Conservation (phyloP, 2,329 filamentous ascomycete species). For the Malbranchea zuffiana region DNA sequence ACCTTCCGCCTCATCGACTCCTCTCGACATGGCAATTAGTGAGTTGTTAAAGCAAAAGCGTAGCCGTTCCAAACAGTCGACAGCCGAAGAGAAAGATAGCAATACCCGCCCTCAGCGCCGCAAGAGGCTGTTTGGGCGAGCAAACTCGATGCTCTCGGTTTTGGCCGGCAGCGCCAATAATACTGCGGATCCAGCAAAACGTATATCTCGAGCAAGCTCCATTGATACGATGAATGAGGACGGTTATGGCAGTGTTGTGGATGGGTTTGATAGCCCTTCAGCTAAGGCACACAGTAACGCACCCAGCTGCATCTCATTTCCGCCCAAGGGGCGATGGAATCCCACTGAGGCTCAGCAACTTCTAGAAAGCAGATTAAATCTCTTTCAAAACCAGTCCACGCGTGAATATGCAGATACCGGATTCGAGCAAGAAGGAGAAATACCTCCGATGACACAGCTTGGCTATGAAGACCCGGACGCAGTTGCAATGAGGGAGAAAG, state of each 20-base stretch:
- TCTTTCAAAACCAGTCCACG: slow-evolving; percentile 16
- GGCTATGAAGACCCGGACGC: slow-evolving; percentile 43
- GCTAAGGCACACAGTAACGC: slow-evolving; percentile 19
- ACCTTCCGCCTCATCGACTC: slow-evolving; percentile 4
- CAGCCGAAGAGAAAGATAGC: slow-evolving; percentile 16
- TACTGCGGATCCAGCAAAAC: slow-evolving; percentile 8
- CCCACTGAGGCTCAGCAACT: slow-evolving; percentile 13
- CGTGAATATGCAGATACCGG: slow-evolving; percentile 14
- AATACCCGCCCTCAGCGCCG: slow-evolving; percentile 19
- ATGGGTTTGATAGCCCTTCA: slow-evolving; percentile 20
- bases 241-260: slow-evolving; percentile 28
- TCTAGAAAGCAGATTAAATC: slow-evolving; percentile 11
- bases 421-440: slow-evolving; percentile 26
- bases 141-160: slow-evolving; percentile 30
- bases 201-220: slow-evolving; percentile 37
- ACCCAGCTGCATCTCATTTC: slow-evolving; percentile 25
- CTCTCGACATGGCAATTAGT: slow-evolving; percentile 24
- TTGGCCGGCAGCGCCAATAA: too few relatives aligned
- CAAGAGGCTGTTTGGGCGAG: slow-evolving; percentile 34
- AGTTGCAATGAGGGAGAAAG: slow-evolving; percentile 46
- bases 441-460: slow-evolving; percentile 37
- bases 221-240: slow-evolving; percentile 40
- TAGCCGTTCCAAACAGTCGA: slow-evolving; percentile 22
- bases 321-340: slow-evolving; percentile 16
- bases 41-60: slow-evolving; percentile 34